Evolutionary conservation across 1,139 yeast species (phyloP), one percentile per base, ranked within the genome.

Genomic region (Nakaseomyces sp.): DNA sequence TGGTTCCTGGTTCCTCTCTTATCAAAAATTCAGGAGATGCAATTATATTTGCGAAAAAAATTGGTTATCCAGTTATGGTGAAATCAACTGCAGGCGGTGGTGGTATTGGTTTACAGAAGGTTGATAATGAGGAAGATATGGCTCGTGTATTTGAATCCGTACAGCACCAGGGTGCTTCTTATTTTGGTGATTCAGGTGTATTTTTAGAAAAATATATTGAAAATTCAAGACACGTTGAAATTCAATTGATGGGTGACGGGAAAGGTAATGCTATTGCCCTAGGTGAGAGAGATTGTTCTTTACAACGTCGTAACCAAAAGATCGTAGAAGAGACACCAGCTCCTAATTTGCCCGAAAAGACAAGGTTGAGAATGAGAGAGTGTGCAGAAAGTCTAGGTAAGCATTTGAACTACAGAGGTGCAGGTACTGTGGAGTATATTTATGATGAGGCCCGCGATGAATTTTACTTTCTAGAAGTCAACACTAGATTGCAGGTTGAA

Each of bases 11-110:
- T 38, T 83, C 96, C 10, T 93, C 86, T 6, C 73, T 91, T 51
- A 78, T 91, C 33, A 70, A 74, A 3, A 69, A 76, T 48, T 73
- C 87, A 6, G 73, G 73, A 17, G 95, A 85, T 56, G 97, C 97
- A 3, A 70, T 72, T 47, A 72, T 69, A 48, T 76, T 81, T 51
- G 97, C 96, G n/a, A 79, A 76, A 18, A 69, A 76, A 53, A 72
- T 91, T 45, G 87, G 79, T 50, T 91, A 86, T 58, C 97, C 98
- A 20, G 77, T 91, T 37, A 91, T 91, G 97, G 85, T 91, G 44
- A 91, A 91, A 67, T 84, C 95, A 17, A 89, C 97, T 49, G 97
- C 97, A 29, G 98, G 98, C 63, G 98, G 98, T 57, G 98, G 98
- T 64, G 98, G 98, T 66, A 91, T 89, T 58, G 98, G 98, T 51